Evolutionary conservation across 768 basidiomycete species (phyloP), one percentile per base, ranked within the genome.

Genomic region (Auriscalpium vulgare): DNA sequence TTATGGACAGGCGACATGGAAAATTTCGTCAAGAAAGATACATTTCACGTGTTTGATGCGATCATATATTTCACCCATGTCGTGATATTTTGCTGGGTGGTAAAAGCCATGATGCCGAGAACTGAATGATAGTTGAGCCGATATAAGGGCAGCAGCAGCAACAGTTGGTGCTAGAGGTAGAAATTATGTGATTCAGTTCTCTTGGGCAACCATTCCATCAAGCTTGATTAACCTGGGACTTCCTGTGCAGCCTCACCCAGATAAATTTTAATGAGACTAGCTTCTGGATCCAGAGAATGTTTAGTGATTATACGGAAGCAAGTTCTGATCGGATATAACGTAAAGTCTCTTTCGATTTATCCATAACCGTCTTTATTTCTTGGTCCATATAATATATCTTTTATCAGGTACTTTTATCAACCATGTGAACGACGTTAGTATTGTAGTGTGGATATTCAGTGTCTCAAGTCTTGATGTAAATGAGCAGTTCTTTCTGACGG

Each of bases 21-120:
- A 77, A 0, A 77, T 63, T 51, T 78, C 74, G 64, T 77, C 73
- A 13, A 77, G 56, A 45, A 78, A 74, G 5, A 76, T 60, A 59
- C 74, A 74, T 0, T 74, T 65, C 9, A 75, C 69, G n/a, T 69
- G 64, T 16, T 60, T 47, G 4, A 62, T 37, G 8, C 47, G 37
- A 9, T 35, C 50, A 16, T 36, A 35, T 4, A 62, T 45, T 21
- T 53, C 45, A 34, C 8, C 14, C 48, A 58, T 4, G 38, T 36
- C 1, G n/a, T 3, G 4, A 17, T n/a, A 47, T 5, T 8, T n/a
- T 7, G 58, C 17, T 37, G n/a, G 21, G 43, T 14, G 13, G 10
- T 16, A 40, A 9, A 9, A 40, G 10, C 38, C 38, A 9, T 35
- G 5, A 65, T 34, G 10, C 59, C 38, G 11, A 63, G 45, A 3